Percentiles rank a stretch among this genome's conserved stretches.
Conservation (phyloP, 129 eudicot species). For the sunflower (Helianthus annuus) region DNA sequence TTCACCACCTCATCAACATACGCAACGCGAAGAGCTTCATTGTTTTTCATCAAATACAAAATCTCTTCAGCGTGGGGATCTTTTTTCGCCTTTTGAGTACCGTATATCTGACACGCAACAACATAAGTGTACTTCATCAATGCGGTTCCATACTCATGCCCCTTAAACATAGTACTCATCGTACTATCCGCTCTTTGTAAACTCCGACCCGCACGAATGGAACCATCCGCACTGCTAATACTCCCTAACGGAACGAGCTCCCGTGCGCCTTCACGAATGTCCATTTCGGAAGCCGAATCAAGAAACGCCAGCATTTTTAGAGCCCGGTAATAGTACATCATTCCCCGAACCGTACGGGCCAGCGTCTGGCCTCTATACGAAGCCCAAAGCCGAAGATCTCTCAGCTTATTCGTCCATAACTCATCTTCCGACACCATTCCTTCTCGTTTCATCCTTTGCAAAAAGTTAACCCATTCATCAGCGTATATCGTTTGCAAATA, state of each 20-base stretch:
- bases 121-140: slow-evolving; percentile 94
- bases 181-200: slow-evolving; percentile 68
- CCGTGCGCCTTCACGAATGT: slow-evolving; percentile 75
- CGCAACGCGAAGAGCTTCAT: slow-evolving; percentile 97
- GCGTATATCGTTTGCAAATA: slow-evolving; percentile 86
- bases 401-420: slow-evolving; percentile 51
- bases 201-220: slow-evolving; percentile 42
- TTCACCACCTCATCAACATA: slow-evolving; percentile 81
- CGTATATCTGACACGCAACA: slow-evolving; percentile 96
- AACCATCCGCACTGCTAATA: slow-evolving; percentile 38
- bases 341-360: slow-evolving; percentile 91
- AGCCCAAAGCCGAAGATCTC: slow-evolving; percentile 93
- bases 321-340: slow-evolving; percentile 98
- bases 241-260: slow-evolving; percentile 64
- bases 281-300: slow-evolving; percentile 98
- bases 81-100: slow-evolving; percentile 85
- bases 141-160: slow-evolving; percentile 78
- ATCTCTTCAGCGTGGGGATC: slow-evolving; percentile 94
- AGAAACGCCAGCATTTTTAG: slow-evolving; percentile 91
- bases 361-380: slow-evolving; percentile 96
- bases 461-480: slow-evolving; percentile 87
- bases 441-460: slow-evolving; percentile 81
- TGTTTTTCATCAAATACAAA: slow-evolving; percentile 69
- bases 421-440: slow-evolving; percentile 65
- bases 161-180: slow-evolving; percentile 65